Evolutionary conservation across 441 rosid species (phyloP).

Genomic region (Syzygium malaccense): DNA sequence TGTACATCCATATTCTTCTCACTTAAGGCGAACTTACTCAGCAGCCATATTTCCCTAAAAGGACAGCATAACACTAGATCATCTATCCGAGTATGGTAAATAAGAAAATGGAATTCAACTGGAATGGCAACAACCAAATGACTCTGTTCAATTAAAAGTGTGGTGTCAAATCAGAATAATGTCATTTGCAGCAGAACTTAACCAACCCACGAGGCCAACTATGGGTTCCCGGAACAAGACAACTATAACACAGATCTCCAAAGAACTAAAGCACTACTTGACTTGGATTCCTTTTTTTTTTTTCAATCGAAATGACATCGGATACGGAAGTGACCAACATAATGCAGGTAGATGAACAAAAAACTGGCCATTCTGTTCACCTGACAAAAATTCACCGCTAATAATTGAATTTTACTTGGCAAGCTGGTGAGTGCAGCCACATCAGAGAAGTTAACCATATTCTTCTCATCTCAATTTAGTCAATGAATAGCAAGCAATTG

Average conservation of each 20-base stretch:
- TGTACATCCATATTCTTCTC: slow-evolving; percentile 52
- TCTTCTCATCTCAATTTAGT: neutral
- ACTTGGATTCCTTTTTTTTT: neutral
- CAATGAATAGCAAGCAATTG: neutral
- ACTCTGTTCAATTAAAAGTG: neutral
- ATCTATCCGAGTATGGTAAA: neutral
- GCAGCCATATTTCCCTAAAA: slow-evolving; percentile 33
- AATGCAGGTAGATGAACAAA: neutral
- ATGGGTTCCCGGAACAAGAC: neutral
- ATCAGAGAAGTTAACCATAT: neutral
- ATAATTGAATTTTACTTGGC: neutral
- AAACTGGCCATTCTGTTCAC: neutral
- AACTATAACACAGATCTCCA: neutral
- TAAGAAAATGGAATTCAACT: neutral
- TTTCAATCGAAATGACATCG: neutral
- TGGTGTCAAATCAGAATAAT: neutral
- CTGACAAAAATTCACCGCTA: neutral
- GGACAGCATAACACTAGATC: neutral
- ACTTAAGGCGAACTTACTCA: slow-evolving; percentile 29
- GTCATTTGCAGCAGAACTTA: neutral
- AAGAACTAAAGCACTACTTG: neutral
- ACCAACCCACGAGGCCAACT: neutral
- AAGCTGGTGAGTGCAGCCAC: neutral
- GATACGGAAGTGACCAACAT: neutral
- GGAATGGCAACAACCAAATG: neutral